Base-by-base conservation (phyloP, 129 eudicot genomes). In the Mikania micrantha region DNA sequence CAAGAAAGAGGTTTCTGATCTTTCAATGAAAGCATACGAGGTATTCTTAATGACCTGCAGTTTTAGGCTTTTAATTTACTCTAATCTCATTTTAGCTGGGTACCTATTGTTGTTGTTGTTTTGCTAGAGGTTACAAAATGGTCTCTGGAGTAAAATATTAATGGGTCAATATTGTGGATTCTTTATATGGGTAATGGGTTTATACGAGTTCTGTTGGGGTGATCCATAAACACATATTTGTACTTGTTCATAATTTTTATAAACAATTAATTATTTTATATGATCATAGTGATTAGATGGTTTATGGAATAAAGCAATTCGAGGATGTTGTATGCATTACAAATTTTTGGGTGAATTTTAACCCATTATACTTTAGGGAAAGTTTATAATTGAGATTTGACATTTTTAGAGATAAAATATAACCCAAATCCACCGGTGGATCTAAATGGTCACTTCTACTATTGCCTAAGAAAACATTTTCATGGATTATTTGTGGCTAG, bases 1-100 rank as follows among this genome's bases (percentile, higher is more conserved):
- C 40, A 75, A 81, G 86, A 84, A 81, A 67, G 90, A 84, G 16
- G 86, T 82, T 78, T 82, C 90, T 75, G 86, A 84, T 41, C 84
- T 74, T 40, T 84, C 90, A 39, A 50, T 81, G 76, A 84, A 84
- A 81, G 90, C 90, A 29, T 84, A 84, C 64, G 84, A 84, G 84
- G 88, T 83, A 79, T n/a, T 48, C 22, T 12, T 40, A 31, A 42
- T 11, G 16, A 34, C 28, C 6, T 58, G 34, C 25, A 41, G 12
- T 56, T 34, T 67, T 31, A 17, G 32, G 29, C 7, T 56, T 34
- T 67, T 31, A 17, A 22, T 64, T 22, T 28, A 52, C 58, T 11
- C 3, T 34, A 2, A 27, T 25, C 11, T 22, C 24, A 52, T 21
- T 13, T 29, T 44, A 57, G 29, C 34, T 64, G 11, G 48, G 53